Percentiles rank a stretch among this genome's conserved stretches.
phyloP scores from a whole-genome alignment of 768 basidiomycete species.

The Boletus reticulatus region DNA sequence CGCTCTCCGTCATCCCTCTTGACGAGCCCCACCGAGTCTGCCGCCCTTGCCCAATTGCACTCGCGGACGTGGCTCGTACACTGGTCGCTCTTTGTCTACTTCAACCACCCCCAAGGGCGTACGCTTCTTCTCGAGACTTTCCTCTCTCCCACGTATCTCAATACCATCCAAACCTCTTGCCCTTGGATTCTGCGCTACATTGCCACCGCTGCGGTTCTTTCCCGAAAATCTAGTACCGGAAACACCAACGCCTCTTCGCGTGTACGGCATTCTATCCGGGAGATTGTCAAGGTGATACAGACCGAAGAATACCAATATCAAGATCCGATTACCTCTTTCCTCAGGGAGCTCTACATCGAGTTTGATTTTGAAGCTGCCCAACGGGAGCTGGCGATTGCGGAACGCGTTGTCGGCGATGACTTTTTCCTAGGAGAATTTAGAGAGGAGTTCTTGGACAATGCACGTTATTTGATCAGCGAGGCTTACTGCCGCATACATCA shows the following conservation, averaged over 20 bases:
- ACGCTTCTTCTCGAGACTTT: constrained; percentile 94
- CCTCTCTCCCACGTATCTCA: constrained; percentile 94
- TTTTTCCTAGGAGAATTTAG: constrained; percentile 91
- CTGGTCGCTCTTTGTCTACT: constrained; percentile 98
- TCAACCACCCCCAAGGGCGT: constrained; percentile 91
- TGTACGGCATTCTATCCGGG: constrained; percentile 84
- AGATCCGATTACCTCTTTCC: constrained; percentile 90
- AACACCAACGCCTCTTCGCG: constrained; percentile 56
- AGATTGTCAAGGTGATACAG: constrained; percentile 91
- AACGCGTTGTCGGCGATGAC: constrained; percentile 83
- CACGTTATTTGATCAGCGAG: constrained; percentile 93
- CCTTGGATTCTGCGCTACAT: constrained; percentile 97
- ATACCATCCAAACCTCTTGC: constrained; percentile 94
- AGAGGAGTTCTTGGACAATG: constrained; percentile 96
- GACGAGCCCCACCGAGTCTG: constrained; percentile 49
- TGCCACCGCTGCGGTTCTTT: constrained; percentile 88
- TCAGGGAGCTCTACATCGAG: constrained; percentile 91
- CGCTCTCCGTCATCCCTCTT: constrained; percentile 55
- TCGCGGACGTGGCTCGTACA: constrained; percentile 95
- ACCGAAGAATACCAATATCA: constrained; percentile 95
- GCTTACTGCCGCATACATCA: constrained; percentile 98
- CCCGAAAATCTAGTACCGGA: constrained; percentile 67
- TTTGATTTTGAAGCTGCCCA: constrained; percentile 98
- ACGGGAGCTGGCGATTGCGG: constrained; percentile 71
- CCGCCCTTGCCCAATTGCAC: constrained; percentile 85